Percentiles rank a stretch among this genome's conserved stretches.
Conservation (phyloP, 2,329 filamentous ascomycete genomes). For the Cryphonectria carpinicola region DNA sequence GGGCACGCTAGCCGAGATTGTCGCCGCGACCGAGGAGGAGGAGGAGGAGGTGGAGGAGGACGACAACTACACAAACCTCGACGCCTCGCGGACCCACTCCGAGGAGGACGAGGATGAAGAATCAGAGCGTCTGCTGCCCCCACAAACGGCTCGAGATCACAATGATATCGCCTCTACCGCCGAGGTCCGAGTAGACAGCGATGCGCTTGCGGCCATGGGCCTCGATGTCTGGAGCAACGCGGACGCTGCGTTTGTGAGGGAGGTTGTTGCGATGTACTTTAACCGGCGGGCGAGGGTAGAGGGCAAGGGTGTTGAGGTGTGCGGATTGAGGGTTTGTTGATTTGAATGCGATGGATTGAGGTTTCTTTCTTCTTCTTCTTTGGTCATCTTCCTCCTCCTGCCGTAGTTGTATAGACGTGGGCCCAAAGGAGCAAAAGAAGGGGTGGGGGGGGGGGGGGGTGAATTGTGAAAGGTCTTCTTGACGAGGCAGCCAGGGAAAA, state of each 20-base stretch:
- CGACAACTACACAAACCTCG: conserved; percentile 40
- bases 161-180: conserved; percentile 29
- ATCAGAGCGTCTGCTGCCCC: conserved; percentile 28
- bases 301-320: conserved; percentile 73
- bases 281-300: conserved; percentile 65
- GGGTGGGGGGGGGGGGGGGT: too few species aligned
- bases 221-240: conserved; percentile 76
- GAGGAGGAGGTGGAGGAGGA: background rate
- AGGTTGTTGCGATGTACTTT: conserved; percentile 68
- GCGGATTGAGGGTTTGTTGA: conserved; percentile 71
- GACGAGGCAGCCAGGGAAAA: background rate
- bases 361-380: background rate
- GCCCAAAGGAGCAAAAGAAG: too few species aligned
- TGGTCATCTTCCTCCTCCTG: background rate
- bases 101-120: conserved; percentile 35
- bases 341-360: conserved; percentile 24
- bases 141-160: conserved; percentile 28
- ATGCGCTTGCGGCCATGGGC: conserved; percentile 72
- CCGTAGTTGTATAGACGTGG: background rate
- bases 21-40: conserved; percentile 52
- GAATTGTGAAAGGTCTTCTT: background rate
- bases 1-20: conserved; percentile 63
- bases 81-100: conserved; percentile 40
- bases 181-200: conserved; percentile 61
- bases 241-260: conserved; percentile 70